Evolutionary conservation across 2,329 filamentous ascomycete genomes (phyloP).

Genomic region (Fusarium anthophilum): DNA sequence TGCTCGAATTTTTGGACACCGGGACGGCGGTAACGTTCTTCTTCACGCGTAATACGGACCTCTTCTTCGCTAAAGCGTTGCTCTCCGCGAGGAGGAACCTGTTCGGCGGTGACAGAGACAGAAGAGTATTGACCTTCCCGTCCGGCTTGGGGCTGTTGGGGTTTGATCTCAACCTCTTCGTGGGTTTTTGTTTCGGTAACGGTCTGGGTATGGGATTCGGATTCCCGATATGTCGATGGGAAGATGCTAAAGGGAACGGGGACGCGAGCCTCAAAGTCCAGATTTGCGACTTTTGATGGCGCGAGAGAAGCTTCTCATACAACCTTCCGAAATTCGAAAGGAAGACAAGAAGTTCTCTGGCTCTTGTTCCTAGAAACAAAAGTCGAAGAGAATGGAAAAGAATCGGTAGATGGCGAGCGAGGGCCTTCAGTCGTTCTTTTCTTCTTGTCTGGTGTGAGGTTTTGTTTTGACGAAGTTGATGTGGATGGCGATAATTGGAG

Average conservation of each 20-base stretch:
- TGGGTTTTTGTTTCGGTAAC: constrained; percentile 70
- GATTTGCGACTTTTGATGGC: constrained; percentile 86
- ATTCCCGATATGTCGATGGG: constrained; percentile 91
- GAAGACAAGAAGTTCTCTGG: constrained; percentile 75
- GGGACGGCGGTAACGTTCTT: constrained; percentile 79
- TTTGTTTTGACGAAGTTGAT: constrained; percentile 41
- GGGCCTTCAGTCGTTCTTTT: constrained; percentile 50
- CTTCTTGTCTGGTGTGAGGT: constrained; percentile 45
- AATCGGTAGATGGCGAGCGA: constrained; percentile 45
- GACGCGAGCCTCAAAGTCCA: constrained; percentile 99
- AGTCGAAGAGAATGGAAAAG: constrained; percentile 54
- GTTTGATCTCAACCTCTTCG: constrained; percentile 89
- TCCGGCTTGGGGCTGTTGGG: constrained; percentile 84
- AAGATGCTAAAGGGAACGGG: constrained; percentile 99
- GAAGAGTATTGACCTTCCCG: constrained; percentile 95
- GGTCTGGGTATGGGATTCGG: constrained; percentile 62
- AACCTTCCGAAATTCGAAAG: constrained; percentile 70
- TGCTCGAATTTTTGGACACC: constrained; percentile 58
- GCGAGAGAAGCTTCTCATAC: constrained; percentile 74
- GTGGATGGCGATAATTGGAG: constrained; percentile 53
- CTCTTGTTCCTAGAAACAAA: constrained; percentile 69
- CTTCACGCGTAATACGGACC: constrained; percentile 81
- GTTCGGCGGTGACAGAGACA: constrained; percentile 68
- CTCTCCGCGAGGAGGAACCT: constrained; percentile 68
- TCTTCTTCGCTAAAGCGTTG: constrained; percentile 81